Base-by-base conservation (phyloP, 768 basidiomycete species). In the Gloeopeniophorella convolvens region DNA sequence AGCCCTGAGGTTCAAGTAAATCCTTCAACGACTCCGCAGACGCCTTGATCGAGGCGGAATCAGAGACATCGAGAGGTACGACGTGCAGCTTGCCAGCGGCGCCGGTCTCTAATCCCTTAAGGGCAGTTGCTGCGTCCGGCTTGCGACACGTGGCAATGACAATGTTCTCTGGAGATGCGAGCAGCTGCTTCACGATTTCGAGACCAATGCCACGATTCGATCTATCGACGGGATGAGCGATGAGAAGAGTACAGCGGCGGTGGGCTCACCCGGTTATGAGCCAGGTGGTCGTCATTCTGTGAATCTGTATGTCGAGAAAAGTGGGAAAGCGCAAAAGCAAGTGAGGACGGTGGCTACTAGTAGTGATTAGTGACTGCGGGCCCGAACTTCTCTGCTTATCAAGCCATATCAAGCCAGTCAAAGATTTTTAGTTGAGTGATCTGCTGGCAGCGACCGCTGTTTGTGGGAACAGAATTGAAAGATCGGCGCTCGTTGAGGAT, bases 121-220 rank as follows among this genome's bases (percentile, higher is more conserved):
- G 57, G 0, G 44, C 56, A 2, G 18, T 51, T 1, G 67, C 64
- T 1, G 31, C 42, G 26, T 58, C 51, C 2, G 66, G 64, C 34
- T 54, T 63, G 4, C 66, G 59, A 47, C 64, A 67, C 2, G 65
- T 58, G 1, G 66, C 68, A 43, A 69, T 61, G 37, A 69, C 59
- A 28, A 56, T 46, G 47, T 59, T 64, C 4, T 56, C 42, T 2
- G 61, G 55, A 4, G 61, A 50, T 4, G 42, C 28, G 35, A 62
- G 24, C 10, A 66, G 59, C 45, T 64, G 62, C 31, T 51, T 51
- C 6, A 59, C 57, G 23, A 62, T 37, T 55, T 64, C 65, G 9
- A 66, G 54, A 6, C 67, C 67, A 34, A 67, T 62, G 4, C 66
- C 65, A 8, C 64, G 62, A 11, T 63, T 65, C 1, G 65, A 42